Conservation (phyloP, 257 asterid species). For the Primulina tabacum region DNA sequence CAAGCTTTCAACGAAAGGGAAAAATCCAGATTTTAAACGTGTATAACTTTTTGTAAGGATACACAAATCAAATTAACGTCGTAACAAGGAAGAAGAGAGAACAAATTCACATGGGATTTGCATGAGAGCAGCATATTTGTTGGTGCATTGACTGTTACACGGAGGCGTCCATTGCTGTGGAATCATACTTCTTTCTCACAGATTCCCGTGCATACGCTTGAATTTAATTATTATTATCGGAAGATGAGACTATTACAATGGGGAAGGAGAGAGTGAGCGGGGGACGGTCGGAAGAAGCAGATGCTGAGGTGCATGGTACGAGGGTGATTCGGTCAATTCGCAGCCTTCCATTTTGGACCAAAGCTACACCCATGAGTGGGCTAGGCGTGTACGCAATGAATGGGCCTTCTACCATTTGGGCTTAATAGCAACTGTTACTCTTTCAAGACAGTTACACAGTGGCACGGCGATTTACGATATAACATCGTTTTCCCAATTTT, state of each 20-base stretch:
- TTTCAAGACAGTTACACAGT: too few species aligned
- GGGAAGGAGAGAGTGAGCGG: background rate
- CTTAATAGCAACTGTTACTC: too few species aligned
- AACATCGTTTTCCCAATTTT: too few species aligned
- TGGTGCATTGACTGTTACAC: constrained; percentile 77
- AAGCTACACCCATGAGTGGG: too few species aligned
- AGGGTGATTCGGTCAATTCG: background rate
- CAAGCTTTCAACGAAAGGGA: background rate
- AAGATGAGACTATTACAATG: background rate
- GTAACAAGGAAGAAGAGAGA: background rate
- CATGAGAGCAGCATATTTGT: constrained; percentile 64
- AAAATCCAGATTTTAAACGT: background rate
- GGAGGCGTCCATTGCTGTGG: constrained; percentile 81
- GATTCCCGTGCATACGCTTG: background rate
- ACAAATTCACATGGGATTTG: constrained; percentile 71
- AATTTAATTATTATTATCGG: too few species aligned
- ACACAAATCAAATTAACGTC: background rate
- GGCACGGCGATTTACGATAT: too few species aligned
- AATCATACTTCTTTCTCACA: constrained; percentile 33
- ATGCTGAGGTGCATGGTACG: background rate
- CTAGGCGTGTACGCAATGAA: too few species aligned
- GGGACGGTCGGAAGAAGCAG: background rate
- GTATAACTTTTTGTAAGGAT: background rate
- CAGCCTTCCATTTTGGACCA: background rate
- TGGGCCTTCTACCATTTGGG: too few species aligned